phyloP scores from a whole-genome alignment of 352 stramenopile genomes.

The Globisporangium ultimum region DNA sequence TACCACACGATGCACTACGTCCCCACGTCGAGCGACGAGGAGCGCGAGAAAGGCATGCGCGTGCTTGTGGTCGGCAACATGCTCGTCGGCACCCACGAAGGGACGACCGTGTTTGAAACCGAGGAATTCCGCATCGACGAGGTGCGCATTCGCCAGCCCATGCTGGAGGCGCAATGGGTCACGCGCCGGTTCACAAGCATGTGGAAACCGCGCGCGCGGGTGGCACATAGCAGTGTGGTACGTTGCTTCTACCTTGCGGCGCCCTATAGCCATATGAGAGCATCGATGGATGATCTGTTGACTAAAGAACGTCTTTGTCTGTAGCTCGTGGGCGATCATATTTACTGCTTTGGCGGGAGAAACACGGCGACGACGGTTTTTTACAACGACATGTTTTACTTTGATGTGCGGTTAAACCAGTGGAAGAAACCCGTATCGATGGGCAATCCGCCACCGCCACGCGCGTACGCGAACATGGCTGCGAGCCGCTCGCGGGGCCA shows the following conservation, averaged over 20 bases:
- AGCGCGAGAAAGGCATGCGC: conserved; percentile 31
- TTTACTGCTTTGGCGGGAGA: conserved; percentile 76
- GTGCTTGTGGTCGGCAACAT: conserved; percentile 69
- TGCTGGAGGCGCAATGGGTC: conserved; percentile 54
- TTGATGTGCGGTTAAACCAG: conserved; percentile 53
- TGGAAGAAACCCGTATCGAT: conserved; percentile 36
- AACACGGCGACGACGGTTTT: conserved; percentile 39
- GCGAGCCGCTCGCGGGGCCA: conserved; percentile 39
- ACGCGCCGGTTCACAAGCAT: conserved; percentile 38
- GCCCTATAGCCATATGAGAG: too few relatives aligned
- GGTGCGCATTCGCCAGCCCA: conserved; percentile 43
- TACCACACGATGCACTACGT: conserved; percentile 81
- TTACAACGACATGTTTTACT: conserved; percentile 80
- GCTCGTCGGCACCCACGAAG: conserved; percentile 24
- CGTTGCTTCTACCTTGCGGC: conserved; percentile 1
- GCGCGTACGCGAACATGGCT: conserved; percentile 50
- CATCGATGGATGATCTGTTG: too few relatives aligned
- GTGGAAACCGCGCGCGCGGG: conserved; percentile 55
- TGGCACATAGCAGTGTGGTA: conserved; percentile 63
- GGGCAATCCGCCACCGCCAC: conserved; percentile 33
- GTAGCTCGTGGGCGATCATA: conserved; percentile 45
- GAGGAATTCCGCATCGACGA: conserved; percentile 59
- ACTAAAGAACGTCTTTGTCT: background rate
- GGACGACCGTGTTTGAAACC: conserved; percentile 34
- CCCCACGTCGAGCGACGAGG: conserved; percentile 27